Conservation (phyloP, 2,329 filamentous ascomycete species). For the Amesomyces nigricolor region DNA sequence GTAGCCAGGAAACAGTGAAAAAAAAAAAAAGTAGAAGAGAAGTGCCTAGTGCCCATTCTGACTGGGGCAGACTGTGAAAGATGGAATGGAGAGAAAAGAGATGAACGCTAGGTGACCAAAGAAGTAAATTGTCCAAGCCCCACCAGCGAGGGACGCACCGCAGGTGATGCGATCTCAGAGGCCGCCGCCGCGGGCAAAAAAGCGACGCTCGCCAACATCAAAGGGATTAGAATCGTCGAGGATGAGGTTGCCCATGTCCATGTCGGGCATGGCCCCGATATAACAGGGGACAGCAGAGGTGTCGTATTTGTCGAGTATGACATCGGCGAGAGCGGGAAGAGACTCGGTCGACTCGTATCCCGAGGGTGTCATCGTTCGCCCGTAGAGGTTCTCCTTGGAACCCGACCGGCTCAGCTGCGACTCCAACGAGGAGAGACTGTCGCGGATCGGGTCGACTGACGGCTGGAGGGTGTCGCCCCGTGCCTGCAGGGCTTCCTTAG, state of each 20-base stretch:
- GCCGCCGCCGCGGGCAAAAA: background rate
- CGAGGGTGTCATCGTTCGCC: conserved; percentile 35
- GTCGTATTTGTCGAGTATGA: conserved; percentile 42
- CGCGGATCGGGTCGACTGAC: conserved; percentile 45
- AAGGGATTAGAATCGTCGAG: conserved; percentile 43
- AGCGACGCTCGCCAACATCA: conserved; percentile 21
- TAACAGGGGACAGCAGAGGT: conserved; percentile 33
- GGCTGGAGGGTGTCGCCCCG: conserved; percentile 44
- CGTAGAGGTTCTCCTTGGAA: conserved; percentile 44
- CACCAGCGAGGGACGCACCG: too few species aligned
- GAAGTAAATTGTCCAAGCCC: too few species aligned
- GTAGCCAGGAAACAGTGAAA: too few species aligned
- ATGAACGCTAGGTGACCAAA: too few species aligned
- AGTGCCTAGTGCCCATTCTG: too few species aligned
- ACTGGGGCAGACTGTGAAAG: too few species aligned
- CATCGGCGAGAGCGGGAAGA: conserved; percentile 31
- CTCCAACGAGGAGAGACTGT: conserved; percentile 40
- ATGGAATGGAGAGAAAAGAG: too few species aligned
- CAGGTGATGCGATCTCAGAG: too few species aligned
- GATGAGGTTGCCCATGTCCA: conserved; percentile 57
- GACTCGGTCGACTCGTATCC: conserved; percentile 32
- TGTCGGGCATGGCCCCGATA: conserved; percentile 45
- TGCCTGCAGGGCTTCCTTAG: conserved; percentile 36
- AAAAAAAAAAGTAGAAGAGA: too few species aligned
- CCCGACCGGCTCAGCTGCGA: conserved; percentile 37